Percentiles rank a stretch among this genome's conserved stretches.
These are phyloP conservation scores for Emericellopsis cladophorae DNA, from an alignment of 2,329 filamentous ascomycete species.

Conservation along the genomic window DNA sequence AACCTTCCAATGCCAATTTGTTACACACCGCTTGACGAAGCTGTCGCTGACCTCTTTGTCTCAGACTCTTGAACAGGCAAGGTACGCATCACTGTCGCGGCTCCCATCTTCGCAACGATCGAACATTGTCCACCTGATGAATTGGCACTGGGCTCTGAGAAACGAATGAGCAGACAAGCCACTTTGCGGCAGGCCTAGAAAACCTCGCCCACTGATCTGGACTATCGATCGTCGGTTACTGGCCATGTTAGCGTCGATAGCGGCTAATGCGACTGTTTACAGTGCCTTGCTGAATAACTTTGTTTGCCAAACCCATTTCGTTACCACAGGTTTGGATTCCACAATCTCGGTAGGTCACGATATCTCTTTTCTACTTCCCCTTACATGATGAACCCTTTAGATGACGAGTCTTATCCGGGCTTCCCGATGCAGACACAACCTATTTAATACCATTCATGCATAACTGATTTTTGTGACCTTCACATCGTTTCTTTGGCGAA, in stretches of 20 bases:
- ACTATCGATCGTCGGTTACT: neutral
- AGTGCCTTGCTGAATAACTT: neutral
- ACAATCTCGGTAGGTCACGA: constrained; percentile 7
- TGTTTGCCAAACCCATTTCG: neutral
- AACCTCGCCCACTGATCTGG: constrained; percentile 92
- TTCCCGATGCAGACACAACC: constrained; percentile 56
- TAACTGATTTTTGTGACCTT: constrained; percentile 25
- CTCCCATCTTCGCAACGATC: constrained; percentile 4
- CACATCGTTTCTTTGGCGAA: constrained; percentile 4
- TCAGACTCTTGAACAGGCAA: constrained; percentile 12
- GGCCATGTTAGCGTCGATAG: neutral
- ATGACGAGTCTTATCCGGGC: constrained; percentile 72
- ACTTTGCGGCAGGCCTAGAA: constrained; percentile 98
- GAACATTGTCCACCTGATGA: constrained; percentile 51
- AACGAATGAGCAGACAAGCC: constrained; percentile 70
- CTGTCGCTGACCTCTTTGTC: constrained; percentile 17
- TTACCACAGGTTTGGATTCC: neutral
- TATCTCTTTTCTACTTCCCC: constrained; percentile 11
- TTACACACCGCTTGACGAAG: constrained; percentile 1
- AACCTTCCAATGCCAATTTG: constrained; percentile 4
- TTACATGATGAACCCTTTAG: constrained; percentile 33
- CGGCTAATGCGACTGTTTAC: neutral
- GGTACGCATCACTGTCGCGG: constrained; percentile 15
- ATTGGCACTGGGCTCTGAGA: constrained; percentile 96
- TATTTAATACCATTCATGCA: constrained; percentile 65